Conservation (phyloP, 2,329 filamentous ascomycete species). For the Trichoderma polysporum region DNA sequence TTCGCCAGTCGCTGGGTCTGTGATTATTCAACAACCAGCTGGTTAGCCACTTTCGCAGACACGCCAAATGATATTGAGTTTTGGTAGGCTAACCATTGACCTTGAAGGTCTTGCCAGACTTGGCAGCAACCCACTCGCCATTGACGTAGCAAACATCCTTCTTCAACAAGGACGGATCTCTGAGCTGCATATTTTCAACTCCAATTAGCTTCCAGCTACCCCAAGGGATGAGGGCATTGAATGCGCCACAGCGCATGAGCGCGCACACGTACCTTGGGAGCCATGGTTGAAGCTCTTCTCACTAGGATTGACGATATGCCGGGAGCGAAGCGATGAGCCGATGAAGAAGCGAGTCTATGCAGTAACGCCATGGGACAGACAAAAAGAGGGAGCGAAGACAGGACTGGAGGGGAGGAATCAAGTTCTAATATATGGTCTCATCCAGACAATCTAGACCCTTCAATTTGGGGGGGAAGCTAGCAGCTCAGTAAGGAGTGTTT, state of each 20-base stretch:
- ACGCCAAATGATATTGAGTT: no score
- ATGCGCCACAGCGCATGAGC: neutral
- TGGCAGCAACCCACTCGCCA: constrained; percentile 84
- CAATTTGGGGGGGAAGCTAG: neutral
- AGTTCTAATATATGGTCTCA: neutral
- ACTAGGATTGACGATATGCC: constrained; percentile 30
- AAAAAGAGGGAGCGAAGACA: neutral
- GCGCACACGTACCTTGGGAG: constrained; percentile 41
- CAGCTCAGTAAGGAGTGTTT: neutral
- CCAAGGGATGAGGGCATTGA: neutral
- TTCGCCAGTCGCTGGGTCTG: constrained; percentile 80
- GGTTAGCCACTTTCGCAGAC: neutral
- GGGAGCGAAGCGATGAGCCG: constrained; percentile 34
- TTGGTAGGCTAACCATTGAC: constrained; percentile 58
- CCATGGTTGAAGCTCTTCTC: constrained; percentile 49
- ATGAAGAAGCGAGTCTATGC: constrained; percentile 33
- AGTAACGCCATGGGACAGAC: constrained; percentile 33
- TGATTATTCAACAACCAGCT: neutral
- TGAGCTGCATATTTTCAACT: constrained; percentile 53
- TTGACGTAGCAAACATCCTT: constrained; percentile 81
- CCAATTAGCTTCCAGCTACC: neutral
- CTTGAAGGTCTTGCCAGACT: constrained; percentile 88
- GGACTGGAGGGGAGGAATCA: neutral
- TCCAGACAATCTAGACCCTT: neutral
- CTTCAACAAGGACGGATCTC: constrained; percentile 80